Evolutionary conservation across 108 stramenopile species (phyloP).

Genomic region (Pinguiococcus pyrenoidosus): DNA sequence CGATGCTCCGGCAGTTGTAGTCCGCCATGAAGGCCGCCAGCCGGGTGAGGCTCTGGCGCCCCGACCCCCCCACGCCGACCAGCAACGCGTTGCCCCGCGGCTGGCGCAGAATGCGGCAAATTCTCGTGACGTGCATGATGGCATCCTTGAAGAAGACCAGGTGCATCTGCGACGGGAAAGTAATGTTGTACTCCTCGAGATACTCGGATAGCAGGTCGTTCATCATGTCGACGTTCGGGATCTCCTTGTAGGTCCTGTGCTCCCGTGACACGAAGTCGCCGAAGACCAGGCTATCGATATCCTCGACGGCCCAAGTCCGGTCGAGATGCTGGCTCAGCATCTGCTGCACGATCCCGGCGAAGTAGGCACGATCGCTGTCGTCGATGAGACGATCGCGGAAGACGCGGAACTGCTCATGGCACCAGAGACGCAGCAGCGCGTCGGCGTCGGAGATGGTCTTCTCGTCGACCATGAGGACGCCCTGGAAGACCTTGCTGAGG

Average conservation of each 20-base stretch:
- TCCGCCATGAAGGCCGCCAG: constrained; percentile 43
- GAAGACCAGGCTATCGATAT: constrained; percentile 23
- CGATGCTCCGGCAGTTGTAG: constrained; percentile 34
- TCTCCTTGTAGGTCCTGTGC: constrained; percentile 17
- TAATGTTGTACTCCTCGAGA: constrained; percentile 46
- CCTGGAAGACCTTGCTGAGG: constrained; percentile 40
- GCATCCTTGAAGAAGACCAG: constrained; percentile 51
- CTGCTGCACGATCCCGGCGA: constrained; percentile 20
- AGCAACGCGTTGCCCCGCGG: constrained; percentile 46
- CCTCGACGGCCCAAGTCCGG: constrained; percentile 14
- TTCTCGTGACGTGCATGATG: constrained; percentile 35
- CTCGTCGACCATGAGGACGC: constrained; percentile 34
- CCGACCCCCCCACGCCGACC: constrained; percentile 48
- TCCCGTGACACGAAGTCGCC: constrained; percentile 31
- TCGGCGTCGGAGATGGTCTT: constrained; percentile 4
- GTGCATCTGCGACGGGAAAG: constrained; percentile 39
- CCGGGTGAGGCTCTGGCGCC: constrained; percentile 38
- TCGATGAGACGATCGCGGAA: constrained; percentile 41
- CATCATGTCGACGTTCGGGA: constrained; percentile 14
- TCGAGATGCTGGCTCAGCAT: neutral
- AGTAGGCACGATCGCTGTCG: constrained; percentile 37
- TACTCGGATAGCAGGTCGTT: constrained; percentile 25
- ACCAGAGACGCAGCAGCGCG: constrained; percentile 31
- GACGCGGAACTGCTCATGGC: constrained; percentile 40
- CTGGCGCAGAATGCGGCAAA: constrained; percentile 42